Evolutionary conservation across 2,329 filamentous ascomycete genomes (phyloP), one percentile per base, ranked within the genome.

Genomic region (Chaetomiaceae sp.): DNA sequence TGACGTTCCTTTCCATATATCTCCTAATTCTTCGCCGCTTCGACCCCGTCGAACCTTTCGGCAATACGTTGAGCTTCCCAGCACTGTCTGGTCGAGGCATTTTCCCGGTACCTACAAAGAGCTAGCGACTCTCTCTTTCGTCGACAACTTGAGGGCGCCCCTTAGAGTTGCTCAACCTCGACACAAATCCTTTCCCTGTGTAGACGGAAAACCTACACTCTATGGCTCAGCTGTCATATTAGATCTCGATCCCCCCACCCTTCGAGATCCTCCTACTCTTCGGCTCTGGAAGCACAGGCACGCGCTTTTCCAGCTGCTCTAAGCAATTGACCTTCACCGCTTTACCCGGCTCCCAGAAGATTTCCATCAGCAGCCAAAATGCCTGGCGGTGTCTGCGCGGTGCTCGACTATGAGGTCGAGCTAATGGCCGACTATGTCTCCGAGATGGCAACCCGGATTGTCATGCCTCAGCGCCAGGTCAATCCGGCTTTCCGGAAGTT

Each of bases 321-420:
- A 73, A 71, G 70, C 64, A 70, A 69, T 69, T 67, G 62, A 59
- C 56, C 47, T 67, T 67, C 51, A 64, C 66, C 59, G 63, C n/a
- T 36, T 16, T 30, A 23, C 37, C 42, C 45, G 23, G 50, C 37
- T 20, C 34, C 47, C 18, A 42, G n/a, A 41, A 16, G 38, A 50
- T 20, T 30, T 38, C 18, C n/a, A 25, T 25, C 44, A 61, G 65
- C 65, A 61, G 65, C 64, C 74, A 82, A 73, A 65, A 84, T 84
- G 80, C 75, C 80, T 60, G 90, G 91, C 68, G 91, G 91, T 64
- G 91, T 96, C 34, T 94, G 91, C 64, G 90, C 90, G 65, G 88
- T 95, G 73, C 82, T 96, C 72, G 91, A 96, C 76, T 96, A 96
- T 70, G 90, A 96, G 72, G 92, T 96, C 83, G 90, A 95, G 68